Evolutionary conservation across 768 basidiomycete species (phyloP).

Genomic region (Arthromyces matolae): DNA sequence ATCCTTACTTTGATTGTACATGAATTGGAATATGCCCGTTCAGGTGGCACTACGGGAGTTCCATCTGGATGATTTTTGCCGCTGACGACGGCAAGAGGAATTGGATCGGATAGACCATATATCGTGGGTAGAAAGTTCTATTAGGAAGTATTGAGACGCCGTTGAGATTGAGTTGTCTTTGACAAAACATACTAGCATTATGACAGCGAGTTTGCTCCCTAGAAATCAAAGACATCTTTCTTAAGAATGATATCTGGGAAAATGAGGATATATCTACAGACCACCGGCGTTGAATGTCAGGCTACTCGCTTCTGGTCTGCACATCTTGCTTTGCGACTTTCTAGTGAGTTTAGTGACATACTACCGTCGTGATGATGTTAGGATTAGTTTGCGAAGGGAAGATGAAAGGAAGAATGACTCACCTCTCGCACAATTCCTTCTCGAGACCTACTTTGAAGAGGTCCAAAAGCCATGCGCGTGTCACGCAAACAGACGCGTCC

Average conservation of each 20-base stretch:
- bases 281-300: constrained; percentile 67
- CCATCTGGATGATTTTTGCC: constrained; percentile 57
- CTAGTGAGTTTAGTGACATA: constrained; percentile 44
- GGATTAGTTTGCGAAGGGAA: background rate
- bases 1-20: constrained; percentile 76
- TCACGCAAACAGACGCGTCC: constrained; percentile 69
- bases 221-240: constrained; percentile 1
- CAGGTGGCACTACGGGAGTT: constrained; percentile 37
- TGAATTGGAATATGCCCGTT: constrained; percentile 62
- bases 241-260: background rate
- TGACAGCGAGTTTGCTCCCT: constrained; percentile 65
- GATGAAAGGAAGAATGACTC: background rate
- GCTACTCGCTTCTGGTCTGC: constrained; percentile 67
- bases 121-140: constrained; percentile 72
- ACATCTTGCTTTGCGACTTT: constrained; percentile 33
- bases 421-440: constrained; percentile 58
- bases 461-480: constrained; percentile 69
- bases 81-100: constrained; percentile 68
- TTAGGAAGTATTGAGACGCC: background rate
- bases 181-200: constrained; percentile 55
- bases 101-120: constrained; percentile 61
- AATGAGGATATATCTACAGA: constrained; percentile 23
- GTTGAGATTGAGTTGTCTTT: background rate
- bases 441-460: constrained; percentile 36
- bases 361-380: constrained; percentile 18